Conservation (phyloP, 2,329 filamentous ascomycete species). For the Trichophyton rubrum region DNA sequence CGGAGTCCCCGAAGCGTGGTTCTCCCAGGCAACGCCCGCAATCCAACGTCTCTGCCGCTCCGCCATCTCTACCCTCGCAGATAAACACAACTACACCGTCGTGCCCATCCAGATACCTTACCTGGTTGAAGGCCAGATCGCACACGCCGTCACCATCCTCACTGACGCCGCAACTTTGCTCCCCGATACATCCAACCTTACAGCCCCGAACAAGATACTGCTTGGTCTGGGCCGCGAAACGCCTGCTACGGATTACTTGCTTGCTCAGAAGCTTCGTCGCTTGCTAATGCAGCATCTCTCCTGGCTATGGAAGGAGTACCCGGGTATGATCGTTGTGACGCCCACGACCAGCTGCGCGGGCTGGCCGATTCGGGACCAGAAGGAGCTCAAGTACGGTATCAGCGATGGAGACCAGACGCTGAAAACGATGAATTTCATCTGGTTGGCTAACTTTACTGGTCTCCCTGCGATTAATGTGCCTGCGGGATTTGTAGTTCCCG, state of each 20-base stretch:
- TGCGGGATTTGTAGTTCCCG: constrained; percentile 49
- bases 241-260: constrained; percentile 52
- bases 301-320: constrained; percentile 51
- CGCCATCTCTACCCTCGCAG: constrained; percentile 40
- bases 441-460: constrained; percentile 64
- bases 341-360: constrained; percentile 61
- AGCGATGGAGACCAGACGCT: constrained; percentile 57
- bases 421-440: constrained; percentile 64
- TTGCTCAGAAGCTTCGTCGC: constrained; percentile 55
- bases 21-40: constrained; percentile 48
- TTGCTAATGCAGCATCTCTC: constrained; percentile 63
- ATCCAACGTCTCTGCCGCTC: constrained; percentile 48
- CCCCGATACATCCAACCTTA: constrained; percentile 23
- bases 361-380: constrained; percentile 51
- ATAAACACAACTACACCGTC: constrained; percentile 23
- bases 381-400: constrained; percentile 46
- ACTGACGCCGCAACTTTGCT: constrained; percentile 44
- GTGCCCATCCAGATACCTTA: constrained; percentile 38
- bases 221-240: constrained; percentile 49
- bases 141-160: constrained; percentile 62
- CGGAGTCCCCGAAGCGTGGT: constrained; percentile 53
- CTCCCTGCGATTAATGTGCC: constrained; percentile 58
- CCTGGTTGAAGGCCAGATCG: constrained; percentile 53
- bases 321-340: constrained; percentile 60
- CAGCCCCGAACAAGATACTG: constrained; percentile 41